Evolutionary conservation across 495 filamentous ascomycete species (phyloP), one percentile per base, ranked within the genome.

Genomic region (Penicillium pancosmium): DNA sequence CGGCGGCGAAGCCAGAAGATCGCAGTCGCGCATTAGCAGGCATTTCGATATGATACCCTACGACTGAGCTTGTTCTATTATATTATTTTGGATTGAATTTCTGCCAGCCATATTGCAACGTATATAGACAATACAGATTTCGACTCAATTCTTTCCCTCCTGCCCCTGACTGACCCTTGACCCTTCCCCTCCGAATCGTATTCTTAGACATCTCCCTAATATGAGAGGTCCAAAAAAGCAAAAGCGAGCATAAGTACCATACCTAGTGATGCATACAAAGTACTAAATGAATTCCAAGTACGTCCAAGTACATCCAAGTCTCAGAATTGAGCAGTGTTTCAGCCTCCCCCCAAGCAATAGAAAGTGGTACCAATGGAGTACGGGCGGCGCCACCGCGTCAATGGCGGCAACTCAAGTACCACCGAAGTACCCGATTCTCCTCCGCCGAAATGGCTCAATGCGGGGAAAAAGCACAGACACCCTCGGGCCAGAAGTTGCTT

Each of bases 41-140:
- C 75, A 74, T 78, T 78, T 75, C 70, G 73, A 75, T 76, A 75
- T 78, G 75, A 78, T 78, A 78, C 75, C 75, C 75, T 77, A 78
- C 73, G 71, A 73, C 73, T 71, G 73, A 76, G 69, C 71, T 77
- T 67, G 59, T 64, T 62, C 57, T 63, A 55, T 61, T 53, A 53
- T 38, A 13, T 55, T 47, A 59, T 63, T 66, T 66, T 55, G 34
- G 18, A 51, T 59, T 53, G 35, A 57, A 50, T 50, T 50, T 56
- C 54, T 56, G 52, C 53, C 52, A 48, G 41, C 51, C 51, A 61
- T 62, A 56, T 56, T 40, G 40, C 44, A 50, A 53, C 48, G 59
- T 60, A 64, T 54, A 64, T 64, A 64, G 62, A 64, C 62, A 60
- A 64, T 57, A 64, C 57, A 60, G 54, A 60, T 56, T 50, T 48